Evolutionary conservation across 2,329 filamentous ascomycete species (phyloP), one percentile per base, ranked within the genome.

Genomic region (Talaromyces sp.): DNA sequence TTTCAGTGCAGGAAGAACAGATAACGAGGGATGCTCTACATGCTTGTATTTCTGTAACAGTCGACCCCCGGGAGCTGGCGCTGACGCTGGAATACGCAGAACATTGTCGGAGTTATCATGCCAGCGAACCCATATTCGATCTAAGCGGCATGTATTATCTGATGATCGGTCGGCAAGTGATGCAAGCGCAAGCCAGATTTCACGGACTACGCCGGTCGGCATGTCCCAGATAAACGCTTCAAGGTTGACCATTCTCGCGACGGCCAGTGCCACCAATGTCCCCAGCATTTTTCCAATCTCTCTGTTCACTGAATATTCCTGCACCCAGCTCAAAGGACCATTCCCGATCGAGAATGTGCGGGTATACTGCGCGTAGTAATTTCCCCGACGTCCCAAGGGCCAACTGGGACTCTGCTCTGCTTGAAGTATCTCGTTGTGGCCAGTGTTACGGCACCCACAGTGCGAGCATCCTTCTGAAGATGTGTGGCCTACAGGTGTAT

Each of bases 241-340:
- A 35, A 95, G 79, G 64, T 90, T 90, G 47, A 85, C 77, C 90
- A 94, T 94, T 57, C 88, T 86, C 39, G 86, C 85, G n/a, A 94
- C 80, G 11, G 89, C 88, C 58, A 92, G 75, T 9, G 89, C 88
- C 11, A 91, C 89, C 45, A 94, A 75, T 1, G 89, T 93, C 4
- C 89, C 89, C n/a, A 94, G 80, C 89, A 94, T 91, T 75, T 93
- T 94, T 3, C 90, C 90, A 51, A 87, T 86, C 68, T 93, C 89
- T 71, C 91, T 92, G 2, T 83, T 87, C 63, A 93, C 89, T 57
- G 89, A 82, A 72, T 94, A 93, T 66, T 93, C 89, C 50, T 86
- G 83, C 5, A 92, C 88, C 88, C 88, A 92, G 59, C 89, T 84
- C 6, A 81, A 69, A 0, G 89, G 90, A 0, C 90, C 89, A 70